Evolutionary conservation across 2,329 filamentous ascomycete species (phyloP), one percentile per base, ranked within the genome.

Genomic region (Alternaria triticimaculans): DNA sequence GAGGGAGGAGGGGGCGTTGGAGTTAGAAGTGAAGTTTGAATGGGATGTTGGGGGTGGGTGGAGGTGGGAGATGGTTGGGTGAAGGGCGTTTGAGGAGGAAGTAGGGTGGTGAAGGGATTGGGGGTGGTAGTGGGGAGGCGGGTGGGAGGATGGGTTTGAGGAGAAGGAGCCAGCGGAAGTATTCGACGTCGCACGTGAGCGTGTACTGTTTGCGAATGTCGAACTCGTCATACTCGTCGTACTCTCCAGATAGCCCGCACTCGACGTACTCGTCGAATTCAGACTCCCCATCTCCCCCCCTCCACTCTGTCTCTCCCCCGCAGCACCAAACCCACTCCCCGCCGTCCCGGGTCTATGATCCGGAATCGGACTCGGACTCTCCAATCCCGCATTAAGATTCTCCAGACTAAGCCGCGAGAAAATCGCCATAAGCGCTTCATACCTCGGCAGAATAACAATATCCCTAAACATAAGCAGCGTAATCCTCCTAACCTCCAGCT

Each of bases 361-460:
- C 6, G 78, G 73, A 8, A 78, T 73, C 0, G 74, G 76, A 0
- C 61, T 67, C 0, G 76, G 76, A 0, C 68, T 72, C 45, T 84
- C 80, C 2, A 84, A 72, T 2, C 83, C 81, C 10, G 82, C 80
- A 64, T 83, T 84, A 20, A 86, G 80, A 65, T 91, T 96, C 68
- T 97, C 94, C 2, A 98, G 88, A 4, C 91, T 94, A 0, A 98
- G 86, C 3, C 95, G 89, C 3, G 93, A 97, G 82, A 97, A 97
- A 60, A 96, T 95, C 7, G 89, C 88, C 83, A 96, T 96, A 23
- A 99, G 87, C 7, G 88, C 90, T 60, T 97, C 94, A 80, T 97
- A 96, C 55, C 95, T 90, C 2, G 93, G 93, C 1, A 99, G 83
- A 54, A 99, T 93, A 61, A 99, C 89, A 20, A 88, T 90, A 79